These are phyloP conservation scores for Trebouxia sp. DNA, from an alignment of 139 green algal genomes.

Conservation along the genomic window DNA sequence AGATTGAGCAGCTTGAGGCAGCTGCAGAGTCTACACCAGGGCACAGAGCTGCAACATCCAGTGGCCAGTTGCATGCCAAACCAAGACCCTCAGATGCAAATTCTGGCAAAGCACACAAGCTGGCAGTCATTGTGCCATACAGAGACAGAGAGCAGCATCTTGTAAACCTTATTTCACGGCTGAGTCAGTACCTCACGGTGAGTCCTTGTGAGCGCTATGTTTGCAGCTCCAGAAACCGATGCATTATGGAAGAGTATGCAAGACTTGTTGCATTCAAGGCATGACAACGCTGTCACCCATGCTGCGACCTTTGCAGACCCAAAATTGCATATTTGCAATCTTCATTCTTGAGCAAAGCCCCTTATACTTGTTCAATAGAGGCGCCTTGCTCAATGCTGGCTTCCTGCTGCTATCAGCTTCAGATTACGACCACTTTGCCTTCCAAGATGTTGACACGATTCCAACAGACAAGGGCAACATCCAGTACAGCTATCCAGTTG, in stretches of 20 bases:
- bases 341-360: slow-evolving; percentile 48
- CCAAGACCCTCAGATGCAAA: not conserved
- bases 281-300: not conserved
- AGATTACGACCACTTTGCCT: slow-evolving; percentile 45
- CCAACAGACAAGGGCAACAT: slow-evolving; percentile 35
- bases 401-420: slow-evolving; percentile 35
- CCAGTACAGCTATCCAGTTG: slow-evolving; percentile 38
- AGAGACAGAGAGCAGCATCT: slow-evolving; percentile 36
- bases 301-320: not conserved
- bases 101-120: slow-evolving; percentile 16
- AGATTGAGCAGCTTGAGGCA: not conserved
- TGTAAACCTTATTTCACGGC: slow-evolving; percentile 23
- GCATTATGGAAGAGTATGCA: not conserved
- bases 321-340: slow-evolving; percentile 33
- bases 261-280: not conserved
- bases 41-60: not conserved
- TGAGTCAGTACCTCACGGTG: slow-evolving; percentile 33
- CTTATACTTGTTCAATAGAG: slow-evolving; percentile 39
- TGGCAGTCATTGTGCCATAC: slow-evolving; percentile 48
- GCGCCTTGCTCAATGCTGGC: slow-evolving; percentile 45
- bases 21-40: not conserved
- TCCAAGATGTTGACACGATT: slow-evolving; percentile 53
- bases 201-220: not conserved
- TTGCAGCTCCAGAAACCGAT: not conserved
- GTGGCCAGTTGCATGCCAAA: not conserved